These are phyloP conservation scores for Torulaspora microellipsoides DNA, from an alignment of 805 yeast genomes.

Conservation along the genomic window DNA sequence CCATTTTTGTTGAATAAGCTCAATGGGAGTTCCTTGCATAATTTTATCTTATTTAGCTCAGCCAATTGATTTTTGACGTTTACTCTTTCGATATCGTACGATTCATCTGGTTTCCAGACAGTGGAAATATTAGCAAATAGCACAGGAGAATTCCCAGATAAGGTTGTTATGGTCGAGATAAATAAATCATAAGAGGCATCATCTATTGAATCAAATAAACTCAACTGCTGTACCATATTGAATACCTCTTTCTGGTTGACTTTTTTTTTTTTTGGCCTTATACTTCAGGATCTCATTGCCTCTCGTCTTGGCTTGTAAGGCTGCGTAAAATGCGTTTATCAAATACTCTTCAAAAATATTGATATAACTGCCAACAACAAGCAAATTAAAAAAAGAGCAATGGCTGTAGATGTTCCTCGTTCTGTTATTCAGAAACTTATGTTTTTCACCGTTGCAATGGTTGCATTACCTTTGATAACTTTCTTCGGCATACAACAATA, in stretches of 20 bases:
- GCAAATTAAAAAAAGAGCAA: constrained; percentile 10
- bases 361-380: not conserved
- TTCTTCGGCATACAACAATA: constrained; percentile 53
- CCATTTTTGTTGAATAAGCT: constrained; percentile 3
- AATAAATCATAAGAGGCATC: constrained; percentile 29
- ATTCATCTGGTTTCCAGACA: constrained; percentile 29
- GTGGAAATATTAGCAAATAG: constrained; percentile 26
- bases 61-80: constrained; percentile 31
- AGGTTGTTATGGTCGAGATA: constrained; percentile 27
- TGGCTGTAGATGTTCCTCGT: constrained; percentile 42
- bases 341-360: too few species aligned
- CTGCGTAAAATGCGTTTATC: too few species aligned
- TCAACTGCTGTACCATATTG: constrained; percentile 33
- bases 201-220: constrained; percentile 27
- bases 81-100: constrained; percentile 22
- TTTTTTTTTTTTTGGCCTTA: not conserved
- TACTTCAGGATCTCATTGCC: too few species aligned
- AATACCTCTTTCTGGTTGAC: not conserved
- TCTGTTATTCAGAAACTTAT: constrained; percentile 61
- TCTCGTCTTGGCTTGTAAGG: too few species aligned
- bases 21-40: constrained; percentile 25
- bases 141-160: constrained; percentile 31
- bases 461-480: constrained; percentile 56
- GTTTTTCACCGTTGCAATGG: constrained; percentile 74
- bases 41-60: constrained; percentile 30